A percentile compares a stretch with the other conserved stretches of the same genome.
Evolutionary conservation across 1,284 basidiomycete genomes (phyloP).

Genomic region (Moniliophthora roreri): DNA sequence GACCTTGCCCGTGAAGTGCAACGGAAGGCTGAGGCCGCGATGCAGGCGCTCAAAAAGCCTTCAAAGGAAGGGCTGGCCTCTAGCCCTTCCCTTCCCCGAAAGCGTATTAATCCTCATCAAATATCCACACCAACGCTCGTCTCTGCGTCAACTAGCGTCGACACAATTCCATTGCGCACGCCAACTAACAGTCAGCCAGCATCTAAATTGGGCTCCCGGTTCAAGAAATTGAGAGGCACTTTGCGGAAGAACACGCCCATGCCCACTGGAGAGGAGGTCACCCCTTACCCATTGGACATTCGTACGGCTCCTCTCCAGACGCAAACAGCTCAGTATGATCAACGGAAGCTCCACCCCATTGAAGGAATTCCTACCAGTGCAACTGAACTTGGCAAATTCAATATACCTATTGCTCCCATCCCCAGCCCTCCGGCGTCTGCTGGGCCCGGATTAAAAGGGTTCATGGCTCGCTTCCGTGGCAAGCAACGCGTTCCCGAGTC

Average conservation of each 20-base stretch:
- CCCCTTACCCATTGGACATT: slow-evolving; percentile 41
- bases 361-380: slow-evolving; percentile 41
- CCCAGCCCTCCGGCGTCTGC: slow-evolving; percentile 67
- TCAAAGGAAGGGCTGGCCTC: slow-evolving; percentile 34
- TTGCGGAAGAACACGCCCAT: slow-evolving; percentile 57
- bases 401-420: slow-evolving; percentile 45
- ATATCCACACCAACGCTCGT: slow-evolving; percentile 75
- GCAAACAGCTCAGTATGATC: slow-evolving; percentile 39
- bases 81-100: slow-evolving; percentile 46
- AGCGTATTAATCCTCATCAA: slow-evolving; percentile 65
- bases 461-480: slow-evolving; percentile 74
- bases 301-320: slow-evolving; percentile 31
- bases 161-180: slow-evolving; percentile 65
- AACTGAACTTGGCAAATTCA: slow-evolving; percentile 50
- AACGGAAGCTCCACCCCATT: slow-evolving; percentile 34
- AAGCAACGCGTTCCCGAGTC: slow-evolving; percentile 53
- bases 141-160: slow-evolving; percentile 73
- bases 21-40: slow-evolving; percentile 68
- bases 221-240: slow-evolving; percentile 70
- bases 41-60: slow-evolving; percentile 60
- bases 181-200: slow-evolving; percentile 37
- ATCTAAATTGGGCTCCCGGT: slow-evolving; percentile 59
- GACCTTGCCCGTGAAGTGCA: slow-evolving; percentile 68
- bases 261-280: slow-evolving; percentile 52
- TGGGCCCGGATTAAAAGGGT: slow-evolving; percentile 70